Evolutionary conservation across 116 monocot species (phyloP).

Genomic region (Thalassia testudinum): DNA sequence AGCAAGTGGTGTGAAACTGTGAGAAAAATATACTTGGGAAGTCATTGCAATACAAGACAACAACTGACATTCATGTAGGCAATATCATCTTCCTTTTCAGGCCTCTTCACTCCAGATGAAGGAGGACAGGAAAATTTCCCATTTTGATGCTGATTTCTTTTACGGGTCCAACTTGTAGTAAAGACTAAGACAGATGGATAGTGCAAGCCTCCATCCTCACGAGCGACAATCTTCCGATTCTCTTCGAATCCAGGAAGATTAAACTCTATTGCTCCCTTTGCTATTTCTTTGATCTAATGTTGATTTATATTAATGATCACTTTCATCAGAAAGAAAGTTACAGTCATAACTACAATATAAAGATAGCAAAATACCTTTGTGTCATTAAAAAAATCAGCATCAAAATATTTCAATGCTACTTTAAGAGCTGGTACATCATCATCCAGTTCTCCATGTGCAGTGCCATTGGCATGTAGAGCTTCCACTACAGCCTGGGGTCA

Average conservation of each 20-base stretch:
- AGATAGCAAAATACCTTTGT: conserved; percentile 25
- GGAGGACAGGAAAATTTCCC: conserved; percentile 47
- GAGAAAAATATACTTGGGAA: too few relatives aligned
- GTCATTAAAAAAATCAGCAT: conserved; percentile 63
- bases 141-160: conserved; percentile 5
- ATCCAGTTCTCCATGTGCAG: conserved; percentile 8
- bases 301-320: too few relatives aligned
- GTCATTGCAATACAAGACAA: too few relatives aligned
- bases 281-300: conserved; percentile 59
- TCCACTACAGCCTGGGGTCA: conserved; percentile 21
- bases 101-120: conserved; percentile 22
- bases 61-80: conserved; percentile 71
- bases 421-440: conserved; percentile 22
- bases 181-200: conserved; percentile 82
- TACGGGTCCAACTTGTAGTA: conserved; percentile 24
- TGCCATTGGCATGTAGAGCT: conserved; percentile 5
- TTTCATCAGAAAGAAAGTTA: too few relatives aligned
- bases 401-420: conserved; percentile 32
- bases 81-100: conserved; percentile 61
- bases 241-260: conserved; percentile 53
- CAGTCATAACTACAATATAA: too few relatives aligned
- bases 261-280: conserved; percentile 50
- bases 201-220: conserved; percentile 59
- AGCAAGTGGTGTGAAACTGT: too few relatives aligned
- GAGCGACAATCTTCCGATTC: conserved; percentile 58